phyloP scores from a whole-genome alignment of 441 rosid genomes.

The Populus hybrid region DNA sequence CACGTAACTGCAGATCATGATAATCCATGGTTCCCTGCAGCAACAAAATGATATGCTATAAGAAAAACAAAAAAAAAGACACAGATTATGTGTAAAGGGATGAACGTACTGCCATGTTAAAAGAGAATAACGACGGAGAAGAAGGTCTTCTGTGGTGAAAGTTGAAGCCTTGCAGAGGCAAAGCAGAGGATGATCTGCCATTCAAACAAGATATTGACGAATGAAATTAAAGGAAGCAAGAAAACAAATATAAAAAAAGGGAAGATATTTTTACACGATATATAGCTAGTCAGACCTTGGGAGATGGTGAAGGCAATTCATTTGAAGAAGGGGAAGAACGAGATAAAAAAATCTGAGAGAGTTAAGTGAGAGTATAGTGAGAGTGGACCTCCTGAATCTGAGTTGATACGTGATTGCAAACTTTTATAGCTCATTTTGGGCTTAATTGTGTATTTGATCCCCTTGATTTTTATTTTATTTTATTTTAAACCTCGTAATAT shows the following conservation, averaged over 20 bases:
- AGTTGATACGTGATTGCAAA: neutral
- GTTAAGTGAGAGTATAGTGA: neutral
- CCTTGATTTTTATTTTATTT: neutral
- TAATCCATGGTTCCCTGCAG: conserved; percentile 43
- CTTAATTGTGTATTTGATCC: neutral
- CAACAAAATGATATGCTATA: neutral
- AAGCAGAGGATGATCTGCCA: conserved; percentile 54
- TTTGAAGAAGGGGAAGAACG: conserved; percentile 14
- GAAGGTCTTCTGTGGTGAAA: conserved; percentile 31
- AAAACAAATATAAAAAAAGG: neutral
- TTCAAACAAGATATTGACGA: neutral
- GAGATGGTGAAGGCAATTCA: conserved; percentile 66
- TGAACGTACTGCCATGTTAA: conserved; percentile 17
- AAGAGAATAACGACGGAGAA: conserved; percentile 7
- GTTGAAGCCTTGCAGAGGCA: conserved; percentile 43
- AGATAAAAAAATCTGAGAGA: neutral
- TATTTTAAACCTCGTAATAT: neutral
- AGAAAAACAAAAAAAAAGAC: neutral
- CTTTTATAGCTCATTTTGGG: neutral
- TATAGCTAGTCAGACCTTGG: conserved; percentile 31
- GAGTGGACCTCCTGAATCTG: neutral
- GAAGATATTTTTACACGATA: no score
- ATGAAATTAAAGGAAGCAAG: neutral
- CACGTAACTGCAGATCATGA: conserved; percentile 25
- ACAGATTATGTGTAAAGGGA: neutral